These are phyloP conservation scores for Hymenoscyphus repandus DNA, from an alignment of 2,329 filamentous ascomycete genomes.

Conservation along the genomic window DNA sequence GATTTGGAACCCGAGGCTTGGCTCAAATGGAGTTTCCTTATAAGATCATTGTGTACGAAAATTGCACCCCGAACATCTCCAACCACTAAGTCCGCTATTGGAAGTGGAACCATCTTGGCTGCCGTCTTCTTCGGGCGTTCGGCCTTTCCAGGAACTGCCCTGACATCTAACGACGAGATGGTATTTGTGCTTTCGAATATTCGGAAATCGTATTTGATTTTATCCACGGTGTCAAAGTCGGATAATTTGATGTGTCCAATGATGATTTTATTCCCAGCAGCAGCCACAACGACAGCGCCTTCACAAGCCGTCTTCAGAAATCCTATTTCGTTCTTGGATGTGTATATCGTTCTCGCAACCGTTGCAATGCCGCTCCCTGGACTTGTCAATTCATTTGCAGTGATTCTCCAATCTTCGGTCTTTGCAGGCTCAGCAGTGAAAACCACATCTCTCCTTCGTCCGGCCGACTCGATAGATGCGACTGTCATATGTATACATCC, in stretches of 20 bases:
- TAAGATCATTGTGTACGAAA: constrained; percentile 72
- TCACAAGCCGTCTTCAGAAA: constrained; percentile 47
- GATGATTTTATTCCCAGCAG: constrained; percentile 49
- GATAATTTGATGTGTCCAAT: constrained; percentile 47
- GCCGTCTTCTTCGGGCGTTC: too few species aligned
- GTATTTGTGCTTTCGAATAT: constrained; percentile 56
- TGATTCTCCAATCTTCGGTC: constrained; percentile 30
- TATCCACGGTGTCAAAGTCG: constrained; percentile 33
- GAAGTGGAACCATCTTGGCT: background rate
- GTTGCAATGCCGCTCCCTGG: constrained; percentile 26
- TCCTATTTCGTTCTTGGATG: constrained; percentile 35
- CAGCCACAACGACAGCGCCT: constrained; percentile 54
- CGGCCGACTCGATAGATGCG: constrained; percentile 30
- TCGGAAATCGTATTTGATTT: constrained; percentile 51
- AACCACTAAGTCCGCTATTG: constrained; percentile 66
- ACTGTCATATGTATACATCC: constrained; percentile 33
- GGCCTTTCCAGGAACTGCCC: constrained; percentile 33
- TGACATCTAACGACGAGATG: constrained; percentile 63
- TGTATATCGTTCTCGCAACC: constrained; percentile 37
- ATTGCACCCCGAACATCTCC: constrained; percentile 75
- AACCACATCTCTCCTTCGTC: constrained; percentile 30
- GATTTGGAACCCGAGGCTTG: constrained; percentile 35
- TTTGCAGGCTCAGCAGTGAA: constrained; percentile 31
- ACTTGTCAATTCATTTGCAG: constrained; percentile 32
- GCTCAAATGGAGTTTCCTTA: constrained; percentile 42